Base-by-base conservation (phyloP, 345 rosid genomes). In the Salix purpurea region DNA sequence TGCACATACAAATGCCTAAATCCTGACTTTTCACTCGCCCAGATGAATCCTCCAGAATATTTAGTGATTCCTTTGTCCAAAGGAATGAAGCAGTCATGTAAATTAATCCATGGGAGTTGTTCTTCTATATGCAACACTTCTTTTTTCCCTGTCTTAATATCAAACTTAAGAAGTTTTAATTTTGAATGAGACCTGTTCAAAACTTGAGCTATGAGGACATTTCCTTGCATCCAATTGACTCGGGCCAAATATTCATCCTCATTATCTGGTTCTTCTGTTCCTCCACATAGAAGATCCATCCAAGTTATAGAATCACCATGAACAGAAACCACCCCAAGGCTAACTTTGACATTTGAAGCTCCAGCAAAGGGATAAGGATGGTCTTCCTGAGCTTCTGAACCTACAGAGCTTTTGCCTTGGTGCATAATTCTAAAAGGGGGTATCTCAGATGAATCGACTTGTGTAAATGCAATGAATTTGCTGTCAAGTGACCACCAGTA, bases 401-500 rank as follows among this genome's bases (percentile, higher is more conserved):
- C 94, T 65, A 93, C 97, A 24, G 87, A 85, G 79, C 86, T 85
- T 84, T 91, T 91, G 3, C 99, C 97, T 76, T 91, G 99, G 82
- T 96, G 99, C 99, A 96, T 90, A 73, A 96, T 96, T 89, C 99
- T 90, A 79, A 85, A 96, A 69, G 83, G 88, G 60, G 98, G 98
- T 65, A 91, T 83, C 28, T 82, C 83, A 23, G 92, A 90, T 77
- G 91, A 86, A 90, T 95, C 92, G 6, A 90, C 98, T 88, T 93
- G 80, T 10, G 97, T 86, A 72, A 89, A 93, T 11, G 99, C 97
- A 65, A 96, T 90, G 73, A 83, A 89, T 84, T 86, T 88, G 88
- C 97, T 89, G 78, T 96, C 99, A 69, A 86, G 86, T 50, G 99
- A 96, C 99, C 99, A 96, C 99, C 99, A 96, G 70, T 90, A 96